Conservation (phyloP, 768 basidiomycete genomes). For the Lactifluus volemus region DNA sequence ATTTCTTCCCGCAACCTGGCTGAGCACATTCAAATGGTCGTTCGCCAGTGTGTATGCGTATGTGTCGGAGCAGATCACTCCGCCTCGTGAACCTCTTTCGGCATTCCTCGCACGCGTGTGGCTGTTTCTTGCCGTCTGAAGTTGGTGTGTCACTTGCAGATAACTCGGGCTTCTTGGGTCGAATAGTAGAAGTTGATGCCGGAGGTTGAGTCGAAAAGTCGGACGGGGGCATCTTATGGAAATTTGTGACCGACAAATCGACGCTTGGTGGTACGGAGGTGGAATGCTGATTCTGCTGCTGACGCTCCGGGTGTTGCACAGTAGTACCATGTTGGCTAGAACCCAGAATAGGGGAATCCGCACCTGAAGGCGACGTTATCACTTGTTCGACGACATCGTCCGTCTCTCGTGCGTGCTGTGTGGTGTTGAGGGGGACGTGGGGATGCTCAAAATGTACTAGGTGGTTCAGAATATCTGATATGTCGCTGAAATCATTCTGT, state of each 20-base stretch:
- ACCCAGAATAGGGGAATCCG: slow-evolving; percentile 7
- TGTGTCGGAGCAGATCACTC: slow-evolving; percentile 79
- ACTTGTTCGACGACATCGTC: slow-evolving; percentile 13
- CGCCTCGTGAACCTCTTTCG: slow-evolving; percentile 74
- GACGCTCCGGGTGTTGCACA: slow-evolving; percentile 2
- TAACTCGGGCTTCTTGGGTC: slow-evolving; percentile 18
- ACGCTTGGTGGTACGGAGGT: neutral
- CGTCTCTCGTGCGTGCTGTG: neutral
- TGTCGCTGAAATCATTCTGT: slow-evolving; percentile 64
- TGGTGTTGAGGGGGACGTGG: slow-evolving; percentile 24
- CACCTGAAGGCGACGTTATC: slow-evolving; percentile 5
- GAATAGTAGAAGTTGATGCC: slow-evolving; percentile 8
- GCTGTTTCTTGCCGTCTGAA: slow-evolving; percentile 26
- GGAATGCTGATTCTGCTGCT: slow-evolving; percentile 6
- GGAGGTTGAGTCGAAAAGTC: neutral
- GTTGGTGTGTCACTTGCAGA: slow-evolving; percentile 19
- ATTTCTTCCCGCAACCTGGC: slow-evolving; percentile 75
- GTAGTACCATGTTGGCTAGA: neutral
- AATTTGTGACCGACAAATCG: slow-evolving; percentile 1
- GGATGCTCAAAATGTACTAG: slow-evolving; percentile 62
- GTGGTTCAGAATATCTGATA: slow-evolving; percentile 70
- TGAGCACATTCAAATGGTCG: slow-evolving; percentile 72
- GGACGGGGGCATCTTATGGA: slow-evolving; percentile 4
- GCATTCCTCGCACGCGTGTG: slow-evolving; percentile 67
- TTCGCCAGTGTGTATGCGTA: slow-evolving; percentile 87